A percentile compares a stretch with the other conserved stretches of the same genome.
phyloP scores from a whole-genome alignment of 306 rosid species.

The Hippophae tibetana region DNA sequence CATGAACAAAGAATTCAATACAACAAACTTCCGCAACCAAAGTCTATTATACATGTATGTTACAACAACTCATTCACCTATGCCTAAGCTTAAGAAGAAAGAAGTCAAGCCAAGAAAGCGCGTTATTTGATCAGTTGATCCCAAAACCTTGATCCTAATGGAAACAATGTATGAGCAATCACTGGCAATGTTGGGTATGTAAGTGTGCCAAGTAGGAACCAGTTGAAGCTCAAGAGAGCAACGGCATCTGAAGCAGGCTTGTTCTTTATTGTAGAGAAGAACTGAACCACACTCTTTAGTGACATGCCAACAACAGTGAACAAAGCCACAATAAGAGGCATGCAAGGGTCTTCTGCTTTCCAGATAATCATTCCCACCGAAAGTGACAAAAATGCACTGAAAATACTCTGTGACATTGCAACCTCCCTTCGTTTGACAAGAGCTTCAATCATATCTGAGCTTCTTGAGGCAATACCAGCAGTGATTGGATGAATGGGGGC shows the following conservation, averaged over 20 bases:
- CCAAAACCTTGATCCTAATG: slow-evolving; percentile 17
- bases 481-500: slow-evolving; percentile 8
- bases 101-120: no score
- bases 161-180: slow-evolving; percentile 32
- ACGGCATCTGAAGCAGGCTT: slow-evolving; percentile 71
- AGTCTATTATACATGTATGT: no score
- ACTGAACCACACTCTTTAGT: slow-evolving; percentile 58
- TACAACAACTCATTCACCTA: no score
- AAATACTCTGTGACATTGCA: slow-evolving; percentile 56
- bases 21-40: no score
- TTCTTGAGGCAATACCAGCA: slow-evolving; percentile 20
- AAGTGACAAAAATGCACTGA: slow-evolving; percentile 62
- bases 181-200: slow-evolving; percentile 63
- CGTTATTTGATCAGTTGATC: background rate
- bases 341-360: slow-evolving; percentile 71
- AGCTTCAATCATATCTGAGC: slow-evolving; percentile 11
- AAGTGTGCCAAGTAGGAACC: slow-evolving; percentile 75
- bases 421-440: slow-evolving; percentile 25
- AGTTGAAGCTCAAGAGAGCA: slow-evolving; percentile 74
- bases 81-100: no score
- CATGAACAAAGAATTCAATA: no score
- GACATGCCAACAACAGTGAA: slow-evolving; percentile 72
- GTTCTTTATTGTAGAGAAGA: slow-evolving; percentile 49
- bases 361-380: slow-evolving; percentile 55
- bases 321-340: slow-evolving; percentile 76